Base-by-base conservation (phyloP, 305 asterid species). In the Fraxinus sp. region DNA sequence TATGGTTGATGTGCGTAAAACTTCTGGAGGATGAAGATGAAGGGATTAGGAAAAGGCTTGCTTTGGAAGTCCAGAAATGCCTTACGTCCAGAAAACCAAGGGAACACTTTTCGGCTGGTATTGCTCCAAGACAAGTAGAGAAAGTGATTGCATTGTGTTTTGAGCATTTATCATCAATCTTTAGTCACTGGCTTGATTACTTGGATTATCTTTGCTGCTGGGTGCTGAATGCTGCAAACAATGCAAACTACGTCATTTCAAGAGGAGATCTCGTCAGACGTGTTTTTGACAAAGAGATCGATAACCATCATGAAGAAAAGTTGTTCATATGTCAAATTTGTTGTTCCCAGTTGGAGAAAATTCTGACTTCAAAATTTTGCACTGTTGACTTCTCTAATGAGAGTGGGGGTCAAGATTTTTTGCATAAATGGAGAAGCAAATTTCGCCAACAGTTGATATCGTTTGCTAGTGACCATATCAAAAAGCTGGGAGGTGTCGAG, bases 201-300 rank as follows among this genome's bases (percentile, higher is more conserved):
- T 83, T 91, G 85, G 93, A 94, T 81, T 85, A 80, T 84, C 93
- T 96, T 78, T 96, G 97, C 90, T 81, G 85, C 76, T 92, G 95
- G 94, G 90, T 92, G 71, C 71, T 88, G 16, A 89, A 78, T 83
- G 77, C 94, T 55, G 93, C 91, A n/a, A 92, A 89, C 85, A 75
- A 83, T 74, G 88, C 89, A 33, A 87, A 79, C 74, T 86, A 85
- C 78, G 72, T 77, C 35, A 86, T 88, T 30, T 85, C 94, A 6
- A 91, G 83, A 26, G 97, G 95, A 78, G 97, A 94, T 89, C 93
- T 93, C 22, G 94, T 96, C 32, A 93, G 97, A 44, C 91, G 93
- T 1, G 98, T 96, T 81, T 96, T 96, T 62, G 99, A 96, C 92
- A 96, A 94, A 89, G 99, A 96, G 91, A 93, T 94, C 4, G 99